Conservation (phyloP, 75 land plant genomes). For the Adiantum capillusveneris region DNA sequence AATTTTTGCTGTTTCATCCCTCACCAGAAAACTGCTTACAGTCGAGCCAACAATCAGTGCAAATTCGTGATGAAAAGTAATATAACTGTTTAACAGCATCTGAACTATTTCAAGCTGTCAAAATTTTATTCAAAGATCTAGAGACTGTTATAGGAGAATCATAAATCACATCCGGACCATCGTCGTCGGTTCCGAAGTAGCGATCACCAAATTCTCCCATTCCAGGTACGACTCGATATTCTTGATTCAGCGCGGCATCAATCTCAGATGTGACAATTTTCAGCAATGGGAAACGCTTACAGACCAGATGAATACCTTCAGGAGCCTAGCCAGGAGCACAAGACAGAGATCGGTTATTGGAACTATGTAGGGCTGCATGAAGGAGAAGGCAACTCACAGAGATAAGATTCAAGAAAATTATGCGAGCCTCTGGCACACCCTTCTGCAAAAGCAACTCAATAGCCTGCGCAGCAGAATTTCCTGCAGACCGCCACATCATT, state of each 20-base stretch:
- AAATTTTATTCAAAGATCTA: not conserved
- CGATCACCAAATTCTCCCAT: conserved; percentile 90
- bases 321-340: conserved; percentile 46
- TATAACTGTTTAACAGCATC: too few species aligned
- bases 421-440: conserved; percentile 82
- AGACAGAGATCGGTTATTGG: not conserved
- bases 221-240: conserved; percentile 76
- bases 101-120: too few species aligned
- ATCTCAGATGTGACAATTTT: conserved; percentile 86
- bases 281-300: conserved; percentile 60
- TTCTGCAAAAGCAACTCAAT: conserved; percentile 61
- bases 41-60: too few species aligned
- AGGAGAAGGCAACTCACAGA: too few species aligned
- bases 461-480: conserved; percentile 82
- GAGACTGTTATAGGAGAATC: not conserved
- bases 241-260: conserved; percentile 58
- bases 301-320: conserved; percentile 76
- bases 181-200: conserved; percentile 71
- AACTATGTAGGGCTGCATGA: conserved; percentile 7
- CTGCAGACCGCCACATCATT: too few species aligned
- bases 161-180: conserved; percentile 1
- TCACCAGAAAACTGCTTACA: too few species aligned
- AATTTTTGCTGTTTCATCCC: too few species aligned
- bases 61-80: too few species aligned
- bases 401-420: conserved; percentile 88